These are phyloP conservation scores for Pleodorina starrii DNA, from an alignment of 139 green algal genomes.

Conservation along the genomic window DNA sequence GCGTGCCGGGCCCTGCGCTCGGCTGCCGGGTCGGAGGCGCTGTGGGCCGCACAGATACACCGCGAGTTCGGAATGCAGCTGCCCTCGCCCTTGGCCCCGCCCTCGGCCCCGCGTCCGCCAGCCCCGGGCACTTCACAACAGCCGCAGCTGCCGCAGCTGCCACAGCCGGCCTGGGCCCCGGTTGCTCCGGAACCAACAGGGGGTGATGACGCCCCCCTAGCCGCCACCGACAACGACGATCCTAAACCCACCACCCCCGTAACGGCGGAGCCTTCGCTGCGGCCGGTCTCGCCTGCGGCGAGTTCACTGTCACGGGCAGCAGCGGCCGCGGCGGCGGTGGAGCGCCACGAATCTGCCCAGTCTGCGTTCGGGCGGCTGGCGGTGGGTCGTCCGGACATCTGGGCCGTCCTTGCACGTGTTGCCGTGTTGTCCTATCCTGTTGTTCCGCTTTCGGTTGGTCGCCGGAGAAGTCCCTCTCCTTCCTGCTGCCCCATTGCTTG, in stretches of 20 bases:
- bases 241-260: too few relatives aligned
- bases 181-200: too few relatives aligned
- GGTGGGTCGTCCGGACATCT: neutral
- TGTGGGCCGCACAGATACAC: neutral
- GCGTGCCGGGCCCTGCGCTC: neutral
- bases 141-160: neutral
- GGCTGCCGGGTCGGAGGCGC: neutral
- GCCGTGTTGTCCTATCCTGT: too few relatives aligned
- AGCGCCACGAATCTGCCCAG: too few relatives aligned
- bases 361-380: neutral
- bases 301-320: neutral
- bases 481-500: too few relatives aligned
- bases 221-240: too few relatives aligned
- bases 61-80: conserved; percentile 7
- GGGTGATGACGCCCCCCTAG: too few relatives aligned
- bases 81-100: neutral
- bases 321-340: neutral
- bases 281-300: neutral
- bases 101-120: neutral
- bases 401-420: too few relatives aligned
- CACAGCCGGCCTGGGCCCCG: neutral
- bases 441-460: too few relatives aligned
- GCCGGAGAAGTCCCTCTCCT: too few relatives aligned
- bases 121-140: neutral
- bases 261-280: neutral